Conservation (phyloP, 73 alveolate species). For the Paramecium octaurelia region DNA sequence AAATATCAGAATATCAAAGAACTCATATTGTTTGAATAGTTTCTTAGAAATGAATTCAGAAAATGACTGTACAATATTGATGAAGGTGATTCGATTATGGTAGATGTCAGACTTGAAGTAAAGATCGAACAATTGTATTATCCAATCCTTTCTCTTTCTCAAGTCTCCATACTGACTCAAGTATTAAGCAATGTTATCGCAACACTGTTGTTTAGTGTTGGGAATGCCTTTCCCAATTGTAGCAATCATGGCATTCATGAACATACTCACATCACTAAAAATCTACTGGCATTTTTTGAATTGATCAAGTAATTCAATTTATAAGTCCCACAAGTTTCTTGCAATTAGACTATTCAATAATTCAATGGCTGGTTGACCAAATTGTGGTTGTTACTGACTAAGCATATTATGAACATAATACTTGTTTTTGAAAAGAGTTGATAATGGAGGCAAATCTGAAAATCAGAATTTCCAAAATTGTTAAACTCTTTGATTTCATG, state of each 20-base stretch:
- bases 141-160: neutral
- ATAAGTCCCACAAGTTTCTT: neutral
- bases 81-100: neutral
- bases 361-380: neutral
- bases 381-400: constrained; percentile 33
- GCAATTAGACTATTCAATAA: neutral
- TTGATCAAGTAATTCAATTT: neutral
- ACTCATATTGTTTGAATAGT: constrained; percentile 8
- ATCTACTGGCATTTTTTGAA: neutral
- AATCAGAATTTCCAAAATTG: neutral
- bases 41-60: neutral
- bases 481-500: neutral
- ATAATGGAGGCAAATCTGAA: neutral
- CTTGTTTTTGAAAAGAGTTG: neutral
- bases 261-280: neutral
- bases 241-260: neutral
- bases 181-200: neutral
- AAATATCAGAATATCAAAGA: neutral
- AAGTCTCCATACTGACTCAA: neutral
- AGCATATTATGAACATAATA: neutral
- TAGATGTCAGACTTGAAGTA: neutral
- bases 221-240: neutral
- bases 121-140: neutral
- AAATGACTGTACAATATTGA: neutral
- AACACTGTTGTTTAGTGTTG: neutral